Evolutionary conservation across 345 rosid genomes (phyloP).

Genomic region (Mangifera indica): DNA sequence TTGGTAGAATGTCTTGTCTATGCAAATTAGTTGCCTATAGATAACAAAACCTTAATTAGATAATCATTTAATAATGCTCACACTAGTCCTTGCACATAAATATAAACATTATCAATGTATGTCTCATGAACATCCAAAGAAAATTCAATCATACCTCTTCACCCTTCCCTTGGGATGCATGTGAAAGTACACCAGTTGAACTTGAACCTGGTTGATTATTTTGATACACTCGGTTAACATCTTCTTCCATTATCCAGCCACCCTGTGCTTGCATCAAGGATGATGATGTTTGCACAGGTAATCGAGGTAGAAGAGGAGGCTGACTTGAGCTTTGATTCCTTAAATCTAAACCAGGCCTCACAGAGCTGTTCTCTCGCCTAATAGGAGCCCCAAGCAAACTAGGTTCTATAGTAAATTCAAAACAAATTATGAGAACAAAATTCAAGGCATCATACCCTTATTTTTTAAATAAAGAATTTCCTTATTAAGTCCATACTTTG

Average conservation of each 20-base stretch:
- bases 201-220: constrained; percentile 34
- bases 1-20: constrained; percentile 41
- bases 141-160: constrained; percentile 62
- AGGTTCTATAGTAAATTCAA: constrained; percentile 54
- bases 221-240: constrained; percentile 30
- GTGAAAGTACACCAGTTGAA: constrained; percentile 40
- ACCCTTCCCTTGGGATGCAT: constrained; percentile 50
- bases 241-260: constrained; percentile 77
- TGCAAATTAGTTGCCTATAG: constrained; percentile 46
- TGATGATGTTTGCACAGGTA: constrained; percentile 45
- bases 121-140: neutral
- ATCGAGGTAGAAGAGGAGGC: constrained; percentile 65
- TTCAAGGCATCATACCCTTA: neutral
- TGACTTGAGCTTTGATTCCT: constrained; percentile 66
- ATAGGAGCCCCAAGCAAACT: constrained; percentile 85
- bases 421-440: constrained; percentile 11
- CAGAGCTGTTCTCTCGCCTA: constrained; percentile 54
- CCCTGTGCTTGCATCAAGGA: constrained; percentile 51
- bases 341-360: constrained; percentile 48
- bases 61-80: constrained; percentile 9
- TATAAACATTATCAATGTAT: no score
- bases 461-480: constrained; percentile 5
- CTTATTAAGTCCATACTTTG: constrained; percentile 53
- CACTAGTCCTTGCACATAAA: neutral
- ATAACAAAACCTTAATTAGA: constrained; percentile 6